Percentiles rank a stretch among this genome's conserved stretches.
Conservation (phyloP, 768 basidiomycete species). For the Saitozyma podzolica region DNA sequence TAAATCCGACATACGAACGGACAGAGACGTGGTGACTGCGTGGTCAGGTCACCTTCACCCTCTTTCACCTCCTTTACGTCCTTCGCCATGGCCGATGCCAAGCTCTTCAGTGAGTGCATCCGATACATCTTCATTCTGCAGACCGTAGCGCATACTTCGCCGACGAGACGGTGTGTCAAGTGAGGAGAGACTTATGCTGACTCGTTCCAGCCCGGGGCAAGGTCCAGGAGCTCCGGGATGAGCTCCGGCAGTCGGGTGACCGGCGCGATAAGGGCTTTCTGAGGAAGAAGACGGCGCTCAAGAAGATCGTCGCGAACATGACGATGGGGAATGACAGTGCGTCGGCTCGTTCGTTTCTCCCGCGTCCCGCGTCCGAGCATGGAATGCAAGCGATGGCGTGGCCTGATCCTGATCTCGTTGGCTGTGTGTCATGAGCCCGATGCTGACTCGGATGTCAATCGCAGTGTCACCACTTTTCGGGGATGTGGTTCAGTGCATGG, state of each 20-base stretch:
- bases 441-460: background rate
- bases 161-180: background rate
- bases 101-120: conserved; percentile 51
- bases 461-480: conserved; percentile 90
- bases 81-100: conserved; percentile 51
- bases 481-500: conserved; percentile 92
- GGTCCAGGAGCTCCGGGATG: conserved; percentile 76
- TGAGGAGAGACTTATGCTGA: background rate
- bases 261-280: conserved; percentile 94
- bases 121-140: background rate
- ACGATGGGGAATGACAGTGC: conserved; percentile 99
- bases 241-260: conserved; percentile 80
- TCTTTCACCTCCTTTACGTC: too few species aligned
- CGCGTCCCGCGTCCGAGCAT: background rate
- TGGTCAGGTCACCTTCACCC: too few species aligned
- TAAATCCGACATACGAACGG: too few species aligned
- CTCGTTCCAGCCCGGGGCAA: conserved; percentile 49
- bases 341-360: conserved; percentile 50
- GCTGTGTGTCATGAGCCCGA: conserved; percentile 18
- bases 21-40: too few species aligned
- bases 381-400: background rate
- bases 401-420: background rate
- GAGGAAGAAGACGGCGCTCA: conserved; percentile 89
- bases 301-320: conserved; percentile 98
- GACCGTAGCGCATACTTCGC: background rate